These are phyloP conservation scores for Pycnococcus provasolii DNA, from an alignment of 139 green algal species.

Conservation along the genomic window DNA sequence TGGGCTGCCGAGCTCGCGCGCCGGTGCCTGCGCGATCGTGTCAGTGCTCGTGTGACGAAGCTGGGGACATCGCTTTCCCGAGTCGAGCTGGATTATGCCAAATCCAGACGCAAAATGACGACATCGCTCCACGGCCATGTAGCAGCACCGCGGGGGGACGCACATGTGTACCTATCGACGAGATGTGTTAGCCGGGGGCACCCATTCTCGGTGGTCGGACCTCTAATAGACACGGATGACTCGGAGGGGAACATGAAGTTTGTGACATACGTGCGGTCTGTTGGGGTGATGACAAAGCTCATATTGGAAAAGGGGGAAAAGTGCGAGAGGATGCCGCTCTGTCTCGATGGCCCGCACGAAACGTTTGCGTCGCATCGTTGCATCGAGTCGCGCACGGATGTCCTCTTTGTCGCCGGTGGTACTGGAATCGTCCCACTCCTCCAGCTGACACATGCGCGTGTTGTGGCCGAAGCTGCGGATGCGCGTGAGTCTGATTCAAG, in stretches of 20 bases:
- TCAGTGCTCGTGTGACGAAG: not conserved
- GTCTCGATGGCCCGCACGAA: not conserved
- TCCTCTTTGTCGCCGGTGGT: not conserved
- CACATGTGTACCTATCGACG: not conserved
- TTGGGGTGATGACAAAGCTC: not conserved
- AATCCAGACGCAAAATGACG: not conserved
- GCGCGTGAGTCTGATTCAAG: no score
- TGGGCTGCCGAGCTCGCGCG: conserved; percentile 1
- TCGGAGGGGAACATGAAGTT: not conserved
- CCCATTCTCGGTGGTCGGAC: not conserved
- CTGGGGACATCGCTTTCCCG: not conserved
- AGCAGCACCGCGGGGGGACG: not conserved
- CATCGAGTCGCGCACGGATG: not conserved
- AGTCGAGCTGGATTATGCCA: not conserved
- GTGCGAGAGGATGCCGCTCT: no score
- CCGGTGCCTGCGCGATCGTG: not conserved
- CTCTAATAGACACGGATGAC: not conserved
- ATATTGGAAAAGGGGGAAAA: no score
- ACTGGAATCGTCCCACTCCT: not conserved
- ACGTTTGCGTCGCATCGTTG: not conserved
- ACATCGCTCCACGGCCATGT: not conserved
- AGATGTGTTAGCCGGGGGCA: not conserved
- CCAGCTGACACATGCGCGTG: no score
- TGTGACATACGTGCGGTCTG: not conserved
- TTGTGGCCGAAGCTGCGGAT: no score